Evolutionary conservation across 2,329 filamentous ascomycete genomes (phyloP).

Genomic region (Trichoderma hamatum): DNA sequence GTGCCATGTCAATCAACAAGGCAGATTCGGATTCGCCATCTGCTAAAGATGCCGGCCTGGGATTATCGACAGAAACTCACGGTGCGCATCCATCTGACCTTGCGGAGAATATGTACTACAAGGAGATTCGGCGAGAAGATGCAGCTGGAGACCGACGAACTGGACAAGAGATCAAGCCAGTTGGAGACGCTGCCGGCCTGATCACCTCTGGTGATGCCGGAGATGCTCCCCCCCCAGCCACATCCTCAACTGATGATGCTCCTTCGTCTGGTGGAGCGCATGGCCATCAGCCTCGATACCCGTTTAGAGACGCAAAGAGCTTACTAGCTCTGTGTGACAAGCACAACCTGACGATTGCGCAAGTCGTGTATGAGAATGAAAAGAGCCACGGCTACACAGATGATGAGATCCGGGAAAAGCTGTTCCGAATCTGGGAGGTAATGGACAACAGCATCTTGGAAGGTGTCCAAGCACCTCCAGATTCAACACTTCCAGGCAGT

Average conservation of each 20-base stretch:
- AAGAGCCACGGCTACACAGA: conserved; percentile 20
- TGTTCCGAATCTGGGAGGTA: conserved; percentile 23
- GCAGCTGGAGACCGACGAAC: conserved; percentile 17
- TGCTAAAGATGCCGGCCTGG: not conserved
- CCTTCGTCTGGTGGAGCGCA: not conserved
- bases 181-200: not conserved
- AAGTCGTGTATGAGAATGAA: conserved; percentile 23
- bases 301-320: conserved; percentile 19
- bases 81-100: conserved; percentile 13
- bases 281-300: conserved; percentile 18
- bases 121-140: conserved; percentile 16
- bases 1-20: conserved; percentile 17
- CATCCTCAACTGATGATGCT: not conserved
- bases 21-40: not conserved
- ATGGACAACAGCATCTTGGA: conserved; percentile 22
- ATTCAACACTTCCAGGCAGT: conserved; percentile 14
- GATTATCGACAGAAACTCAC: not conserved
- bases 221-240: not conserved
- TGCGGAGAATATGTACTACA: conserved; percentile 22
- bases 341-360: conserved; percentile 19
- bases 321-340: conserved; percentile 14
- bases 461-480: conserved; percentile 19
- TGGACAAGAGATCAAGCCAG: conserved; percentile 2
- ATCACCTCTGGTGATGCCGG: conserved; percentile 4
- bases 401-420: conserved; percentile 14